Base-by-base conservation (phyloP, 2,329 filamentous ascomycete species). In the Aspergillus cejpii region DNA sequence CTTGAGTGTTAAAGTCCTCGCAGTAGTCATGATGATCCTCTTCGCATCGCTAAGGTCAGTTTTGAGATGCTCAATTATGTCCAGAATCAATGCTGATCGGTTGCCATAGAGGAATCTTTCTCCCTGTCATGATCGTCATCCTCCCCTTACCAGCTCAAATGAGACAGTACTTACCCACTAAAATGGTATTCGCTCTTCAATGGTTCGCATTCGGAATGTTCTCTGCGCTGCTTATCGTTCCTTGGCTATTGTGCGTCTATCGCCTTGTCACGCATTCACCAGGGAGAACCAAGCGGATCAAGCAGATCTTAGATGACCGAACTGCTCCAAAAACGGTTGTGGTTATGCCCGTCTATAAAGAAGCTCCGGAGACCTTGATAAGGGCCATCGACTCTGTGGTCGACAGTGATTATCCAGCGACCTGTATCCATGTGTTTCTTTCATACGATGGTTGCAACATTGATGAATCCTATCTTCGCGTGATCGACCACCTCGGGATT, bases 161-260 rank as follows among this genome's bases (percentile, higher is more conserved):
- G 37, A 83, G 83, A 6, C 74, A 78, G 48, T 77, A 85, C 55
- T 94, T 91, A 69, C 90, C 91, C 0, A 44, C 64, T 2, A 43
- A 66, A 1, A 79, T 92, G 74, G 84, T 92, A 31, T 67, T 64
- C 1, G 75, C 85, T 37, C 75, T 97, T 11, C 90, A 96, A 63
- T 94, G 88, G 85, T 95, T 97, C 61, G 90, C 89, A 3, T 97
- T 97, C 66, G 96, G 87, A 83, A 83, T 85, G 21, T 97, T 97
- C 55, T 84, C 90, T 0, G 80, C 81, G 51, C 79, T 97, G 7
- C 72, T 98, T 46, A 88, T 85, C 0, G 75, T 95, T 1, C 92
- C 92, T 0, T 96, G 89, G 88, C 76, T 95, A 3, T 86, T 96
- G 61, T 96, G 90, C 66, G 79, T 97, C 44, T 95, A 94, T 62